These are phyloP conservation scores for Penicillium flavigenum DNA, from an alignment of 495 filamentous ascomycete species.

Conservation along the genomic window DNA sequence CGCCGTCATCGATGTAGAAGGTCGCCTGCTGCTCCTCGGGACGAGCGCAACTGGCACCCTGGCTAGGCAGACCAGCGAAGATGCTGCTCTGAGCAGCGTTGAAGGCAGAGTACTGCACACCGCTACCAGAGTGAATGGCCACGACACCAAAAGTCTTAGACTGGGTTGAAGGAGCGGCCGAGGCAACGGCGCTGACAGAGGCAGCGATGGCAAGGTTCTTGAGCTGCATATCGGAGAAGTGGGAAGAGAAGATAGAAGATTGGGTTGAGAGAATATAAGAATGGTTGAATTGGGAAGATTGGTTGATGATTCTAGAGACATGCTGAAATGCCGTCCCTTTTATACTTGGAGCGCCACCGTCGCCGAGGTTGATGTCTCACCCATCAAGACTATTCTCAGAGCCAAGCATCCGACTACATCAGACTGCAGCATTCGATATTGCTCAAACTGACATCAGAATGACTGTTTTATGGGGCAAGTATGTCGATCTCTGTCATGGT, in stretches of 20 bases:
- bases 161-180: slow-evolving; percentile 26
- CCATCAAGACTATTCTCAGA: neutral
- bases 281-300: neutral
- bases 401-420: neutral
- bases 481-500: neutral
- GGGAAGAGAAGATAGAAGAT: neutral
- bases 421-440: neutral
- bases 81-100: slow-evolving; percentile 45
- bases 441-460: slow-evolving; percentile 3
- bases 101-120: slow-evolving; percentile 43
- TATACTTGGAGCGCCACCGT: slow-evolving; percentile 6
- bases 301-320: neutral
- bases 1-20: slow-evolving; percentile 48
- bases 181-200: slow-evolving; percentile 25
- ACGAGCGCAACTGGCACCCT: slow-evolving; percentile 47
- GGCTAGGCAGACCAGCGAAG: slow-evolving; percentile 40
- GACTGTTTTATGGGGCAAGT: slow-evolving; percentile 1
- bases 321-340: slow-evolving; percentile 1
- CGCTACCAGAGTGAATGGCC: slow-evolving; percentile 47
- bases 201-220: slow-evolving; percentile 27
- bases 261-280: neutral
- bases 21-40: slow-evolving; percentile 40
- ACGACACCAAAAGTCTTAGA: slow-evolving; percentile 44
- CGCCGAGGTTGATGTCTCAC: slow-evolving; percentile 10
- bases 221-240: slow-evolving; percentile 31